Conservation (phyloP, 805 yeast genomes). For the Trichomonascus vanleenenianus region DNA sequence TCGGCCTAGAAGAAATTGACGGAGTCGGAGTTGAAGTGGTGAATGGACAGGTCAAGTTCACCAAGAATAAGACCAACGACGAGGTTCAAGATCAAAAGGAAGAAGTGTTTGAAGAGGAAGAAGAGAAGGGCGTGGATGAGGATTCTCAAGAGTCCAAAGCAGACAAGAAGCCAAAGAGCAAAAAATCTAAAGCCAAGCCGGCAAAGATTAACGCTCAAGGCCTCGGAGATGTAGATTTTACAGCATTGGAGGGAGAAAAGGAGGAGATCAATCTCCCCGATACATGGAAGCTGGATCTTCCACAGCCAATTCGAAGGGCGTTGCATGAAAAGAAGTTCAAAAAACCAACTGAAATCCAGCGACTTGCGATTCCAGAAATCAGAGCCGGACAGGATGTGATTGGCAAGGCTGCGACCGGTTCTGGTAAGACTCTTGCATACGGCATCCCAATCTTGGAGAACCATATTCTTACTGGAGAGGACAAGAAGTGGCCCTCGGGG, state of each 20-base stretch:
- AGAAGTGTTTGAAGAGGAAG: slow-evolving; percentile 2
- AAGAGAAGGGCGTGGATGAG: slow-evolving; percentile 5
- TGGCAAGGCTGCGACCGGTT: slow-evolving; percentile 96
- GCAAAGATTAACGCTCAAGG: neutral
- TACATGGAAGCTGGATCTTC: slow-evolving; percentile 31
- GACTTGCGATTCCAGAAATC: slow-evolving; percentile 64
- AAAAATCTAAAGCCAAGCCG: slow-evolving; percentile 5
- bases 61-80: slow-evolving; percentile 2
- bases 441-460: slow-evolving; percentile 86
- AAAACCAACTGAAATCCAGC: slow-evolving; percentile 82
- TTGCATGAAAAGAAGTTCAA: slow-evolving; percentile 49
- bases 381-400: slow-evolving; percentile 70
- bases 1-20: slow-evolving; percentile 88
- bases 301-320: slow-evolving; percentile 55
- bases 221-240: slow-evolving; percentile 13
- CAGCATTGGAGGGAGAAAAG: slow-evolving; percentile 13
- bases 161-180: slow-evolving; percentile 10
- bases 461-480: slow-evolving; percentile 28
- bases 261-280: slow-evolving; percentile 19
- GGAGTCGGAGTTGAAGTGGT: slow-evolving; percentile 79
- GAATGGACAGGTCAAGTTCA: slow-evolving; percentile 48
- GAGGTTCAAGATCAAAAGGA: slow-evolving; percentile 6
- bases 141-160: slow-evolving; percentile 7
- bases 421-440: slow-evolving; percentile 94
- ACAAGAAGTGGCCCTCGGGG: slow-evolving; percentile 48